A percentile compares a stretch with the other conserved stretches of the same genome.
Conservation (phyloP, 768 basidiomycete genomes). For the Nidularia sp. region DNA sequence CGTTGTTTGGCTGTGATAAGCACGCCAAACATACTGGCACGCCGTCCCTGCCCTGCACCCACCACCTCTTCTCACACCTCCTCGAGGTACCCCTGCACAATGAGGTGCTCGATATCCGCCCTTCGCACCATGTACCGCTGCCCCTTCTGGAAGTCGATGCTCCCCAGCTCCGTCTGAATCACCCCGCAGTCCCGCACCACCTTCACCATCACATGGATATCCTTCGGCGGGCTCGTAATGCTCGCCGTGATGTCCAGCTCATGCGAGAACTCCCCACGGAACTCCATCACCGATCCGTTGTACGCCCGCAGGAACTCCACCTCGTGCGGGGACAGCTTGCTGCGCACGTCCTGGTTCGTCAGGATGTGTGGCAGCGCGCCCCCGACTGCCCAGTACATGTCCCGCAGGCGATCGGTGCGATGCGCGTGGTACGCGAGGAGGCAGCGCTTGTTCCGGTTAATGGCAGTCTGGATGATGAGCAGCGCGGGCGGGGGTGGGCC, state of each 20-base stretch:
- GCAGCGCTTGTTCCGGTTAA: constrained; percentile 93
- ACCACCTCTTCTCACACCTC: constrained; percentile 46
- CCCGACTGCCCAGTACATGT: constrained; percentile 87
- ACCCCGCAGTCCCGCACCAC: constrained; percentile 89
- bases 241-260: constrained; percentile 86
- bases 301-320: constrained; percentile 80
- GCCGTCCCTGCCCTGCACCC: neutral
- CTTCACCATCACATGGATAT: constrained; percentile 82
- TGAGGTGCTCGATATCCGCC: constrained; percentile 89
- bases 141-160: constrained; percentile 86
- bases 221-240: constrained; percentile 81
- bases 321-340: constrained; percentile 48
- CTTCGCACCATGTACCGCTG: constrained; percentile 86
- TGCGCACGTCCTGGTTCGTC: constrained; percentile 58
- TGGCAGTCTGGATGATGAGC: constrained; percentile 84
- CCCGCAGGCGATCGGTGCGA: constrained; percentile 76
- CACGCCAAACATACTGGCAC: neutral
- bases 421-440: constrained; percentile 91
- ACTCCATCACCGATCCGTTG: constrained; percentile 75
- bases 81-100: constrained; percentile 91
- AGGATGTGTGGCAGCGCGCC: constrained; percentile 86
- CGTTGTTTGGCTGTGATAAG: constrained; percentile 12
- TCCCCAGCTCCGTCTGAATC: constrained; percentile 89
- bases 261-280: constrained; percentile 79
- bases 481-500: constrained; percentile 54